Evolutionary conservation across 2,329 filamentous ascomycete species (phyloP).

Genomic region (Aspergillus spinulosporus): DNA sequence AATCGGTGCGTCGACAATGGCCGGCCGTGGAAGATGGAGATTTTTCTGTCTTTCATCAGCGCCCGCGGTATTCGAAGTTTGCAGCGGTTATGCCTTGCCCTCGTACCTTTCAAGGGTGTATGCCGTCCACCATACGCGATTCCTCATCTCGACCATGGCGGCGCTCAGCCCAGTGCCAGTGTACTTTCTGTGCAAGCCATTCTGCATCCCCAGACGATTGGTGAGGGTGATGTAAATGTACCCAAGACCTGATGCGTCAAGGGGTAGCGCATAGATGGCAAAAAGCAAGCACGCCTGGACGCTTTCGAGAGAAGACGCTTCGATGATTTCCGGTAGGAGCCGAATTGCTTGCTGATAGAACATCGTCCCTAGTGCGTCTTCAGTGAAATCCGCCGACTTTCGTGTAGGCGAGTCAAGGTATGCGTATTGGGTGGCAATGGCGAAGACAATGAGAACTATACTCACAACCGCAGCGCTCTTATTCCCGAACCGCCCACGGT

Average conservation of each 20-base stretch:
- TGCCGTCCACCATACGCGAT: conserved; percentile 55
- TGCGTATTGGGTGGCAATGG: conserved; percentile 55
- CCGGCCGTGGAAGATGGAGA: conserved; percentile 55
- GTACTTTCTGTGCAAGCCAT: conserved; percentile 56
- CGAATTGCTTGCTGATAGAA: conserved; percentile 54
- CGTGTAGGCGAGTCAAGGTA: conserved; percentile 42
- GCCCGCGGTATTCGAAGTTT: too few species aligned
- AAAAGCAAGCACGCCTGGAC: conserved; percentile 56
- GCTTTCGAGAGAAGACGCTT: conserved; percentile 53
- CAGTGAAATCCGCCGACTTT: conserved; percentile 29
- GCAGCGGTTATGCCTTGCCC: too few species aligned
- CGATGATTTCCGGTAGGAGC: conserved; percentile 54
- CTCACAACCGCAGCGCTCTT: conserved; percentile 48
- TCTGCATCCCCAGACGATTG: conserved; percentile 55
- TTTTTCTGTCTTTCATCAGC: conserved; percentile 36
- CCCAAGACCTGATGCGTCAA: conserved; percentile 53
- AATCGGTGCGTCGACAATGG: conserved; percentile 51
- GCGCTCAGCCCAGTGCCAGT: conserved; percentile 44
- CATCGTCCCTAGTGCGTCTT: conserved; percentile 51
- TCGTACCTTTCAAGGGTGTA: conserved; percentile 53
- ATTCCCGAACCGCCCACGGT: conserved; percentile 36
- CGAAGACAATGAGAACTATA: conserved; percentile 51
- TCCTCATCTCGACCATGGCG: conserved; percentile 48
- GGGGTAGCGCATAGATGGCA: conserved; percentile 53
- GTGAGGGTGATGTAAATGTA: conserved; percentile 55